Evolutionary conservation across 1,139 yeast genomes (phyloP).

Genomic region (Yamadazyma dushanensis): DNA sequence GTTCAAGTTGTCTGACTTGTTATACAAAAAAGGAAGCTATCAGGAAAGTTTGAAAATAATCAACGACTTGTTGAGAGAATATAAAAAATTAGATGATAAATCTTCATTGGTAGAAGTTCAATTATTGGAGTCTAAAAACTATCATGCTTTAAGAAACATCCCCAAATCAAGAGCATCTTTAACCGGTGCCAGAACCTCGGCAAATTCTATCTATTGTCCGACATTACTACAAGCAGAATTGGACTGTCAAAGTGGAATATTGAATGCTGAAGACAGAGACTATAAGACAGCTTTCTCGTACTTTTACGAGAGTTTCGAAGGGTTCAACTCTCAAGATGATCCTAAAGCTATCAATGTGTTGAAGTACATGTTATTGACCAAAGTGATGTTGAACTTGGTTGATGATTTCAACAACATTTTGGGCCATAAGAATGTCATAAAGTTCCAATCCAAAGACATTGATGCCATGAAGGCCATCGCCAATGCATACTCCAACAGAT

Average conservation of each 20-base stretch:
- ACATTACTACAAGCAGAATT: conserved; percentile 93
- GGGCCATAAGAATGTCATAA: conserved; percentile 75
- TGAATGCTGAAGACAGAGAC: conserved; percentile 96
- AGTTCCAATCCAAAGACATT: conserved; percentile 68
- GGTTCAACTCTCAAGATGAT: conserved; percentile 65
- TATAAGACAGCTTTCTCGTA: conserved; percentile 95
- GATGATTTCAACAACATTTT: conserved; percentile 83
- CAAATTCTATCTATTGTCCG: conserved; percentile 93
- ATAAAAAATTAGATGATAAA: conserved; percentile 93
- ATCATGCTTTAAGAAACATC: conserved; percentile 86
- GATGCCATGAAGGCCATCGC: conserved; percentile 97
- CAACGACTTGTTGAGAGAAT: conserved; percentile 72
- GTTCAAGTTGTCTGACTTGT: conserved; percentile 76
- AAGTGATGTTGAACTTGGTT: conserved; percentile 86
- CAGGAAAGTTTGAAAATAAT: conserved; percentile 74
- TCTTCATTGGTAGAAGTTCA: conserved; percentile 94
- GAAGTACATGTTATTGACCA: conserved; percentile 89
- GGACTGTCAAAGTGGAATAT: conserved; percentile 92
- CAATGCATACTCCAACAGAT: conserved; percentile 83
- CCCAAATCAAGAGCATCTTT: conserved; percentile 93
- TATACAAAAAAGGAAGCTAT: conserved; percentile 63
- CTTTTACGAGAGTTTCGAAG: conserved; percentile 93
- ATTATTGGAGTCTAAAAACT: conserved; percentile 84
- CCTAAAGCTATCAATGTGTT: conserved; percentile 72
- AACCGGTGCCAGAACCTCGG: conserved; percentile 94